Evolutionary conservation across 176 grass and related monocot species (phyloP).

Genomic region (Hyparrhenia diplandra): DNA sequence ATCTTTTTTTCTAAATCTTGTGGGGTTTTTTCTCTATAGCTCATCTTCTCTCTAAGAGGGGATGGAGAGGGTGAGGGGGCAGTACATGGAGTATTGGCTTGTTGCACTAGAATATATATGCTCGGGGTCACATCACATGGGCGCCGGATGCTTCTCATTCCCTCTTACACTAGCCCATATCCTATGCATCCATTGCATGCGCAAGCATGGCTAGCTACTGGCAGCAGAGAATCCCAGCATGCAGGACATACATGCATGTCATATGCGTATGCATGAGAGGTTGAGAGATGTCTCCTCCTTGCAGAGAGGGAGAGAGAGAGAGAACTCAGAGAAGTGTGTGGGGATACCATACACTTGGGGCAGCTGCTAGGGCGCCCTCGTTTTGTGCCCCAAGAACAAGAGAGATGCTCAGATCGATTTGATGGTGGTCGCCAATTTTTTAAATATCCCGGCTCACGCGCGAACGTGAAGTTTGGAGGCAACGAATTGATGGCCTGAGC

Average conservation of each 20-base stretch:
- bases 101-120: slow-evolving; percentile 4
- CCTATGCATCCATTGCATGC: neutral
- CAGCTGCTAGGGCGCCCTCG: neutral
- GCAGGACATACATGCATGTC: neutral
- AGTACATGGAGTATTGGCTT: neutral
- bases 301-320: too few relatives aligned
- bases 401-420: slow-evolving; percentile 29
- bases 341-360: neutral
- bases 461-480: slow-evolving; percentile 43
- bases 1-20: too few relatives aligned
- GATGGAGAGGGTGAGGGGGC: too few relatives aligned
- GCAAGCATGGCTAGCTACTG: neutral
- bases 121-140: slow-evolving; percentile 25
- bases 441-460: slow-evolving; percentile 10
- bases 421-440: slow-evolving; percentile 39
- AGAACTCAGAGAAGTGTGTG: neutral
- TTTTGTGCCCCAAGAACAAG: slow-evolving; percentile 16
- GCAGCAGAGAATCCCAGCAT: slow-evolving; percentile 23
- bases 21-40: too few relatives aligned
- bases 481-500: slow-evolving; percentile 39
- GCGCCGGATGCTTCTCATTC: slow-evolving; percentile 63
- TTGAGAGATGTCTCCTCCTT: neutral
- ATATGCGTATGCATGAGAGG: neutral
- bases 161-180: slow-evolving; percentile 20
- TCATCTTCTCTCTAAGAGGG: neutral